Evolutionary conservation across 2,329 filamentous ascomycete species (phyloP).

Genomic region (Microcyclospora tardicrescens): DNA sequence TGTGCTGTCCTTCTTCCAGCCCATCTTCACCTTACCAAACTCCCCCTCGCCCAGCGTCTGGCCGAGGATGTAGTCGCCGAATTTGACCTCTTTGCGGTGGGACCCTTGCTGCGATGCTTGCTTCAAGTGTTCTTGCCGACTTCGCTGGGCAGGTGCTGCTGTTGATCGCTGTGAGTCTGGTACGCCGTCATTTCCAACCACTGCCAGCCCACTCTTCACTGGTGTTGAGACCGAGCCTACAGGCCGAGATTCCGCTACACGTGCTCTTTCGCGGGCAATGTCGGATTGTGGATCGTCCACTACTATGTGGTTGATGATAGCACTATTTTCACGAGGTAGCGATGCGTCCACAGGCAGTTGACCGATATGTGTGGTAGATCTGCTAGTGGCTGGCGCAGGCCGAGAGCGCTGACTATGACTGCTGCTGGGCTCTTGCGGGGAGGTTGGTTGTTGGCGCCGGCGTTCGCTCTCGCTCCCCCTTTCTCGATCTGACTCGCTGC

Average conservation of each 20-base stretch:
- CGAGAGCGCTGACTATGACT: slow-evolving; percentile 27
- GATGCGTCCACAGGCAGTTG: slow-evolving; percentile 39
- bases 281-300: slow-evolving; percentile 65
- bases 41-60: slow-evolving; percentile 96
- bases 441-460: slow-evolving; percentile 24
- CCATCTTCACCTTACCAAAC: slow-evolving; percentile 96
- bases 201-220: slow-evolving; percentile 29
- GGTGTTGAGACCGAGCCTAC: slow-evolving; percentile 12
- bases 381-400: slow-evolving; percentile 27
- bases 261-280: slow-evolving; percentile 56
- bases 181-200: slow-evolving; percentile 21
- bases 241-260: slow-evolving; percentile 48
- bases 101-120: slow-evolving; percentile 24
- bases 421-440: slow-evolving; percentile 34
- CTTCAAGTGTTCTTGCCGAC: slow-evolving; percentile 47
- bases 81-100: slow-evolving; percentile 62
- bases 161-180: slow-evolving; percentile 4
- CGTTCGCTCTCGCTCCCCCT: slow-evolving; percentile 25
- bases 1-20: slow-evolving; percentile 91
- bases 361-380: slow-evolving; percentile 38
- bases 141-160: slow-evolving; percentile 23
- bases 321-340: slow-evolving; percentile 62
- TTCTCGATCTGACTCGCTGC: slow-evolving; percentile 26
- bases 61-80: slow-evolving; percentile 89
- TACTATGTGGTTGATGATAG: slow-evolving; percentile 64